Base-by-base conservation (phyloP, 2,329 filamentous ascomycete species). In the Fusarium sp. region DNA sequence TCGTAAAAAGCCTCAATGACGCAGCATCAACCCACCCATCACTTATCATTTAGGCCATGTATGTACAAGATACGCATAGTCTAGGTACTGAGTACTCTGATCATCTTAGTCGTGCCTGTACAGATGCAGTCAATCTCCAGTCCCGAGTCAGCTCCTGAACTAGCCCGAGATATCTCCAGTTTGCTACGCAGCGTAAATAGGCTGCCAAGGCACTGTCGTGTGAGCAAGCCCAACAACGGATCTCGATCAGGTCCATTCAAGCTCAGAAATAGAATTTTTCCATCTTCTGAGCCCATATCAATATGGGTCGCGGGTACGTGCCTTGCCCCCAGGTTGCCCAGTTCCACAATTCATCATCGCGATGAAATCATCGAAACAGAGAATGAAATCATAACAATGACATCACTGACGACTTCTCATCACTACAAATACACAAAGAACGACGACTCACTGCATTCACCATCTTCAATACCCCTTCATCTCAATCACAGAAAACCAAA, bases 311-410 rank as follows among this genome's bases (percentile, higher is more conserved):
- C 15, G 19, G 23, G 32, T 14, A 38, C 53, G 29, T 36, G 23
- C 19, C 39, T 51, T 14, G 13, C 15, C 9, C 9, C 23, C 19
- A 13, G 31, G 31, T 13, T 33, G 31, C 11, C 31, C 31, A 55
- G 65, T 53, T 61, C 66, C 63, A 63, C 61, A 68, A 49, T 63
- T 61, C 15, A 32, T 54, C 48, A 15, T 52, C 46, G 46, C 15
- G 53, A 69, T 70, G 67, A 70, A 64, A 65, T 70, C 67, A 69
- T 69, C 37, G 52, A 63, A 36, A 13, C 43, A 36, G 19, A 32
- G 33, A 46, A 69, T 70, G 65, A 70, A 70, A 66, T 68, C 67
- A 67, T 70, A 31, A 15, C 13, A 3, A 70, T 67, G 63, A 65
- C 67, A 66, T 70, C 65, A 61, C 47, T 7, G 31, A 39, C 42